Base-by-base conservation (phyloP, 495 filamentous ascomycete genomes). In the Daldinia loculata region DNA sequence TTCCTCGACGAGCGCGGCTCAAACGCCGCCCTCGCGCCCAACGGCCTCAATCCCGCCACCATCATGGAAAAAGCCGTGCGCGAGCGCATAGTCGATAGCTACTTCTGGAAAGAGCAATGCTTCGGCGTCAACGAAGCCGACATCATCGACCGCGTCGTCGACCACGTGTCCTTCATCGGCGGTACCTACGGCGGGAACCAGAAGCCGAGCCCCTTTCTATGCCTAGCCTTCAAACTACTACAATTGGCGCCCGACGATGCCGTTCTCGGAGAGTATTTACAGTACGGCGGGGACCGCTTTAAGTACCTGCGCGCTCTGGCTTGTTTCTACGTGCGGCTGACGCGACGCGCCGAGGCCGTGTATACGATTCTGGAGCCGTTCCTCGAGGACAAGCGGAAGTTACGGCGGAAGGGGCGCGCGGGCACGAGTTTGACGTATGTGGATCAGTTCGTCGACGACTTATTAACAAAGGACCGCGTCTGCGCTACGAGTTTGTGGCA, bases 41-140 rank as follows among this genome's bases (percentile, higher is more conserved):
- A 88, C 79, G 92, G 93, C 41, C 88, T 94, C 70, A 97, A 97
- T 81, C 94, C 94, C 0, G 90, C 92, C 6, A 92, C 91, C 6
- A 92, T 98, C 39, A 89, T 98, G 83, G 94, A 98, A 74, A 95
- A 94, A 77, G 89, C 93, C 14, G 92, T 97, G 63, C 91, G 93
- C 65, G 95, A 99, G 78, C 93, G 95, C 75, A 98, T 99, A 79
- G 89, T 92, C 62, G 92, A 97, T 67, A 91, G 88, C 69, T 95
- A 96, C 82, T 99, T 97, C 83, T 99, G 93, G 92, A 97, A 98
- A 80, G 96, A 98, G 78, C 94, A 97, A 79, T 96, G 94, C 77
- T 99, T 98, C 82, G 95, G 91, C 24, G 83, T 99, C 67, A 98
- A 98, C 81, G 93, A 93, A 60, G 92, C 84, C 84, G 70, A 97